phyloP scores from a whole-genome alignment of 768 basidiomycete genomes.

The Termitomyces sp. region DNA sequence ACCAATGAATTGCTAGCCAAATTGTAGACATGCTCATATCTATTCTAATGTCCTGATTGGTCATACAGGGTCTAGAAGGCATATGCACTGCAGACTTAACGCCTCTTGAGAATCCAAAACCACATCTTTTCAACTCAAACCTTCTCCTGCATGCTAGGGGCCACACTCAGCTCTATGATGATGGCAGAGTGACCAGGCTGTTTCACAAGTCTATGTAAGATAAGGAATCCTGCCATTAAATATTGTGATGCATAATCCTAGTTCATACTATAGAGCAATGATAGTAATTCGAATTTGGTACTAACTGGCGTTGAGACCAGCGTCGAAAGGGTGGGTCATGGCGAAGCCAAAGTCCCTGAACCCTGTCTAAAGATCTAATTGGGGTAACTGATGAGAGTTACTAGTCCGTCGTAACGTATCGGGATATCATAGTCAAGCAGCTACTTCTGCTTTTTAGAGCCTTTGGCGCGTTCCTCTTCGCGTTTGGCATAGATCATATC shows the following conservation, averaged over 20 bases:
- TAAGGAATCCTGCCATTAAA: background rate
- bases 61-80: no score
- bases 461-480: slow-evolving; percentile 22
- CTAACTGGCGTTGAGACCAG: slow-evolving; percentile 20
- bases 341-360: background rate
- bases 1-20: no score
- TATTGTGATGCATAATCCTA: slow-evolving; percentile 1
- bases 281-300: slow-evolving; percentile 4
- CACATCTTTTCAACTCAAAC: background rate
- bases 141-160: background rate
- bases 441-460: slow-evolving; percentile 17
- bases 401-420: slow-evolving; percentile 7
- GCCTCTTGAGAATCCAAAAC: no score
- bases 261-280: background rate
- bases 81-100: no score
- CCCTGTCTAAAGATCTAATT: slow-evolving; percentile 4
- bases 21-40: no score
- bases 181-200: background rate
- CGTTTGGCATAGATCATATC: slow-evolving; percentile 75
- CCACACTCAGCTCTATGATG: background rate
- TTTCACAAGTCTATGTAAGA: background rate
- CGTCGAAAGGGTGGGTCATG: background rate
- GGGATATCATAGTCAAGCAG: background rate
- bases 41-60: no score
- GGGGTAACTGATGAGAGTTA: slow-evolving; percentile 17